A percentile compares a stretch with the other conserved stretches of the same genome.
Conservation (phyloP, 306 rosid genomes). For the Lablab purpureus region DNA sequence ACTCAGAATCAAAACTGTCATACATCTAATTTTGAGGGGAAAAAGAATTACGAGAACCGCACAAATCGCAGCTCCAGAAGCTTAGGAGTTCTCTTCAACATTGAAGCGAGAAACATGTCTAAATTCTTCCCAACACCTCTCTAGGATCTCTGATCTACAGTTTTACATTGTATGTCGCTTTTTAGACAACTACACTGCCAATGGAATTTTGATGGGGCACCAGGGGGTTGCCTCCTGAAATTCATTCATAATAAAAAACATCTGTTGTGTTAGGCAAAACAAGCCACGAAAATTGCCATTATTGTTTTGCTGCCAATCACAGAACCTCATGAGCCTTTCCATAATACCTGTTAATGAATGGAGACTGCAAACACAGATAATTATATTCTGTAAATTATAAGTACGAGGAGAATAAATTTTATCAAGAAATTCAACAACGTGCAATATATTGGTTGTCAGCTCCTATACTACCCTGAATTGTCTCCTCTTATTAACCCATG, state of each 20-base stretch:
- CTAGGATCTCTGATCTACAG: conserved; percentile 55
- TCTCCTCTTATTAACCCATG: background rate
- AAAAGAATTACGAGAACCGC: conserved; percentile 27
- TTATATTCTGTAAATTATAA: background rate
- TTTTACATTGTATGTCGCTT: conserved; percentile 47
- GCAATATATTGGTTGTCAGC: background rate
- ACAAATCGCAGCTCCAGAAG: conserved; percentile 45
- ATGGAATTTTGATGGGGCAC: conserved; percentile 45
- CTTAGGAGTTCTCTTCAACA: conserved; percentile 46
- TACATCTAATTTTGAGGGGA: conserved; percentile 34
- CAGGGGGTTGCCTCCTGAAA: conserved; percentile 55
- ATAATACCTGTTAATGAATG: conserved; percentile 83
- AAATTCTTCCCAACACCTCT: conserved; percentile 44
- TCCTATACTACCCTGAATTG: background rate
- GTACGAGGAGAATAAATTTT: conserved; percentile 19
- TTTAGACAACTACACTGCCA: conserved; percentile 42
- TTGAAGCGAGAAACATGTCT: conserved; percentile 44
- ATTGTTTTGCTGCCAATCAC: conserved; percentile 46
- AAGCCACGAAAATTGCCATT: conserved; percentile 32
- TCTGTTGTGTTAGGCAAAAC: conserved; percentile 29
- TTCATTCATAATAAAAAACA: conserved; percentile 21
- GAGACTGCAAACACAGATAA: conserved; percentile 64
- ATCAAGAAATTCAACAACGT: conserved; percentile 36
- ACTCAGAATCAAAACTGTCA: conserved; percentile 37
- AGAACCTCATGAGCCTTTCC: conserved; percentile 92